phyloP scores from a whole-genome alignment of 2,329 filamentous ascomycete genomes.

The Domatiomyces catenatus region DNA sequence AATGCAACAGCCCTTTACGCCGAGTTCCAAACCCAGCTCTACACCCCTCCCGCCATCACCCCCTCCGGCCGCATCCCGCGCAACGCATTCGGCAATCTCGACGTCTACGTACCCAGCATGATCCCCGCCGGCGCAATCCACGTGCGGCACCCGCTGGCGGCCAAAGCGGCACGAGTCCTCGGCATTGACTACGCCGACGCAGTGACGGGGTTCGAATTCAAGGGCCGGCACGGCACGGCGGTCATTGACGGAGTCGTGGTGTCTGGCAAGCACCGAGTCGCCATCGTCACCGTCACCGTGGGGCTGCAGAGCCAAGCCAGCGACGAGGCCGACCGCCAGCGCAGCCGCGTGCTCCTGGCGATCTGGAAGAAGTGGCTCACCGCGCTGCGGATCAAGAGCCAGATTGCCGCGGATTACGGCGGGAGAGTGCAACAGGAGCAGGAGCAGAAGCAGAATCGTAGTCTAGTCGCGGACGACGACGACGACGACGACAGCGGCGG shows the following conservation, averaged over 20 bases:
- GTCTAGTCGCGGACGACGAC: constrained; percentile 5
- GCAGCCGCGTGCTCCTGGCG: constrained; percentile 35
- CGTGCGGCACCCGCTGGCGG: constrained; percentile 39
- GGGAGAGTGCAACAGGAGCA: constrained; percentile 4
- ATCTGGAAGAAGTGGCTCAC: constrained; percentile 46
- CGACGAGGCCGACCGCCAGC: constrained; percentile 44
- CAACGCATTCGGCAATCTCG: constrained; percentile 48
- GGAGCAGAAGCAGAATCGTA: constrained; percentile 16
- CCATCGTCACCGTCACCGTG: constrained; percentile 51
- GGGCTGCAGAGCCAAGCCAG: constrained; percentile 52
- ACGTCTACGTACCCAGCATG: constrained; percentile 50
- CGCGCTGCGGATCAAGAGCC: constrained; percentile 54
- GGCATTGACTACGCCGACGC: constrained; percentile 79
- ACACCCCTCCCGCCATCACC: constrained; percentile 64
- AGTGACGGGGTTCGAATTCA: constrained; percentile 78
- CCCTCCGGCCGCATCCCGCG: constrained; percentile 53
- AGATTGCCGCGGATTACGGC: constrained; percentile 45
- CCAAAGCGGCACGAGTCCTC: constrained; percentile 45
- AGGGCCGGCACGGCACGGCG: constrained; percentile 71
- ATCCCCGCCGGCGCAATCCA: constrained; percentile 45
- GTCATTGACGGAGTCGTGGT: constrained; percentile 66
- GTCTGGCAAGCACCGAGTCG: constrained; percentile 55
- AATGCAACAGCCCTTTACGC: constrained; percentile 46
- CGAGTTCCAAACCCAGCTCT: constrained; percentile 50
- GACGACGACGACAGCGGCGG: constrained; percentile 21